A percentile compares a stretch with the other conserved stretches of the same genome.
Evolutionary conservation across 2,329 filamentous ascomycete genomes (phyloP).

Genomic region (Pseudodiploospora longispora): DNA sequence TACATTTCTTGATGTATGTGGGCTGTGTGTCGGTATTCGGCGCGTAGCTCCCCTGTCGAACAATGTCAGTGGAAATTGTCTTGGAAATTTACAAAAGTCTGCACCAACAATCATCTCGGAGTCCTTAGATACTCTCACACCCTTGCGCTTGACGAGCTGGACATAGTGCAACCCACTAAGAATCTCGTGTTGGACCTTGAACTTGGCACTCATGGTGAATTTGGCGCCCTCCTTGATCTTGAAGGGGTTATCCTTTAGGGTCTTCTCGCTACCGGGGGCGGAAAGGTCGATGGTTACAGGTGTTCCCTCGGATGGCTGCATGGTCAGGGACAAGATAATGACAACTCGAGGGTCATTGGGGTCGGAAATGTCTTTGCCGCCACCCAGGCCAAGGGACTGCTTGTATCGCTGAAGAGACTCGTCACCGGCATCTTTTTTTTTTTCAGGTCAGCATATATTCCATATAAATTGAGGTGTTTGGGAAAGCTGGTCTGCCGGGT

Average conservation of each 20-base stretch:
- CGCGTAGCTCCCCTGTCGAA: slow-evolving; percentile 71
- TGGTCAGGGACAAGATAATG: slow-evolving; percentile 84
- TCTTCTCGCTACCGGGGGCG: slow-evolving; percentile 60
- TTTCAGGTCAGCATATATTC: too few species aligned
- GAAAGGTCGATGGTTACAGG: slow-evolving; percentile 88
- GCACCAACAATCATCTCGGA: slow-evolving; percentile 90
- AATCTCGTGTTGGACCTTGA: slow-evolving; percentile 96
- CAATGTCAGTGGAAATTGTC: slow-evolving; percentile 14
- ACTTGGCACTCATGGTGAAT: slow-evolving; percentile 90
- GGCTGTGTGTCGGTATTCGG: slow-evolving; percentile 86
- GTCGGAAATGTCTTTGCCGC: slow-evolving; percentile 63
- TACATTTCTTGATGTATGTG: slow-evolving; percentile 86
- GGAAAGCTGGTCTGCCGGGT: too few species aligned
- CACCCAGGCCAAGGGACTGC: slow-evolving; percentile 81
- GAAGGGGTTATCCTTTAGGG: slow-evolving; percentile 87
- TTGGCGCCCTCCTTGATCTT: slow-evolving; percentile 92
- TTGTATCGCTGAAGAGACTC: slow-evolving; percentile 98
- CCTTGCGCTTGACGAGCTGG: slow-evolving; percentile 86
- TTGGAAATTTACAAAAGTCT: slow-evolving; percentile 12
- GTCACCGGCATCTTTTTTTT: slow-evolving; percentile 55
- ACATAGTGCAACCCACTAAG: slow-evolving; percentile 93
- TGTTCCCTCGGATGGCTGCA: slow-evolving; percentile 73
- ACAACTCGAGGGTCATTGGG: slow-evolving; percentile 80
- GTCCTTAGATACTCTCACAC: slow-evolving; percentile 80
- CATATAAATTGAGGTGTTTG: too few species aligned